Evolutionary conservation across 163 green algal species (phyloP), one percentile per base, ranked within the genome.

Genomic region (Volvox carteri): DNA sequence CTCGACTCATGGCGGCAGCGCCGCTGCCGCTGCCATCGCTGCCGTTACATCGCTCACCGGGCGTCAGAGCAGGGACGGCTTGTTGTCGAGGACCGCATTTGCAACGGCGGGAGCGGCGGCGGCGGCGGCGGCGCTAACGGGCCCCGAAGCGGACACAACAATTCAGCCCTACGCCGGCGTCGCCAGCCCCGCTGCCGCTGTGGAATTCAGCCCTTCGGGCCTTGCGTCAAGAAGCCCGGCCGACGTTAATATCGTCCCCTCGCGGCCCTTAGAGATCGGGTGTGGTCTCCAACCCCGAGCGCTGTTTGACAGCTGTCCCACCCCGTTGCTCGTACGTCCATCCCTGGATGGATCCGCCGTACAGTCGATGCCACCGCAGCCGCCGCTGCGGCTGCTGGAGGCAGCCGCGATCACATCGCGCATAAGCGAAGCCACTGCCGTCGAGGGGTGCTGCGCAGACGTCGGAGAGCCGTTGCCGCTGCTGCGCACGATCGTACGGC

Each of bases 1-100:
- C 19, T 78, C 70, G 39, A 52, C 70, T 23, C 65, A 75, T 41
- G 67, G 35, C 33, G 39, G 70, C 70, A 78, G 70, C 70, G 70
- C 39, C 39, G 37, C 70, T 21, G 23, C 12, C 37, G 68, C 37
- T 35, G 68, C 70, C 70, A 21, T 41, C 39, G 37, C 70, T 21
- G 23, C 12, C 37, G 68, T 18, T 35, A 37, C 70, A 37, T 14
- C 41, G 18, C 16, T 39, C 70, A 35, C 14, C 11, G 70, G 70
- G 12, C 70, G 41, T 6, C n/a, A 46, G 56, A 28, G 56, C 14
- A 28, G 56, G n/a, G n/a, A n/a, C 28, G n/a, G 25, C 62, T 39
- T 73, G 62, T 33, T 28, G 4, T 41, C 62, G 62, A 21, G 62
- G 28, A 39, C 62, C 9, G 65, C 30, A 30, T 75, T 46, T n/a